These are phyloP conservation scores for Wickerhamia fluorescens DNA, from an alignment of 805 yeast species.

Conservation along the genomic window DNA sequence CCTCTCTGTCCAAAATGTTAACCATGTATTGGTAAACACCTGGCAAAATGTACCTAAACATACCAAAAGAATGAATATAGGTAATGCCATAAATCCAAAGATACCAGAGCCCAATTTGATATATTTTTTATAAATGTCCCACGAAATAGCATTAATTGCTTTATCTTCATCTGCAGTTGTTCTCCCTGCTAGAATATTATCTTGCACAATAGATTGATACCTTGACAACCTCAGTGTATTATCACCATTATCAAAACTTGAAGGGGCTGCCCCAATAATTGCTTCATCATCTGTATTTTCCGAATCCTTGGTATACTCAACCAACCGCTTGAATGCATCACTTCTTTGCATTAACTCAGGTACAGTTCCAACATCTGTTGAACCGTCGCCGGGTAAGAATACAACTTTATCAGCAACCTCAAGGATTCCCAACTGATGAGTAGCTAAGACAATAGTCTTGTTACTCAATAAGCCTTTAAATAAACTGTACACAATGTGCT, in stretches of 20 bases:
- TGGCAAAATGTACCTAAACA: conserved; percentile 33
- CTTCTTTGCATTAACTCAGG: conserved; percentile 29
- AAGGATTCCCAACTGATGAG: conserved; percentile 36
- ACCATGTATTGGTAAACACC: conserved; percentile 39
- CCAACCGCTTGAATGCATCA: conserved; percentile 41
- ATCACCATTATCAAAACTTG: conserved; percentile 7
- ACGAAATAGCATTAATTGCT: conserved; percentile 32
- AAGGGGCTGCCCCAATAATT: conserved; percentile 16
- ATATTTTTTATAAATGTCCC: conserved; percentile 32
- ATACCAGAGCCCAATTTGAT: conserved; percentile 31
- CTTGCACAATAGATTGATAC: conserved; percentile 1
- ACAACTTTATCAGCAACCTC: conserved; percentile 32
- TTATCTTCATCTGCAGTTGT: conserved; percentile 30
- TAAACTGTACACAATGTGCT: conserved; percentile 30
- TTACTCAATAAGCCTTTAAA: conserved; percentile 26
- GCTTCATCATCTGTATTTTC: conserved; percentile 20
- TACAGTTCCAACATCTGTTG: conserved; percentile 31
- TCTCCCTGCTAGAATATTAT: conserved; percentile 19
- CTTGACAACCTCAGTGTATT: conserved; percentile 1
- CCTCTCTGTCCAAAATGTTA: conserved; percentile 35
- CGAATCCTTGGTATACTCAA: conserved; percentile 35
- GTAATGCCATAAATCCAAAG: conserved; percentile 27
- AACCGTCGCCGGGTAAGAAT: conserved; percentile 35
- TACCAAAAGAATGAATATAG: conserved; percentile 26
- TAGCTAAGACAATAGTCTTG: conserved; percentile 34